These are phyloP conservation scores for Collybia sp. DNA, from an alignment of 768 basidiomycete genomes.

Conservation along the genomic window DNA sequence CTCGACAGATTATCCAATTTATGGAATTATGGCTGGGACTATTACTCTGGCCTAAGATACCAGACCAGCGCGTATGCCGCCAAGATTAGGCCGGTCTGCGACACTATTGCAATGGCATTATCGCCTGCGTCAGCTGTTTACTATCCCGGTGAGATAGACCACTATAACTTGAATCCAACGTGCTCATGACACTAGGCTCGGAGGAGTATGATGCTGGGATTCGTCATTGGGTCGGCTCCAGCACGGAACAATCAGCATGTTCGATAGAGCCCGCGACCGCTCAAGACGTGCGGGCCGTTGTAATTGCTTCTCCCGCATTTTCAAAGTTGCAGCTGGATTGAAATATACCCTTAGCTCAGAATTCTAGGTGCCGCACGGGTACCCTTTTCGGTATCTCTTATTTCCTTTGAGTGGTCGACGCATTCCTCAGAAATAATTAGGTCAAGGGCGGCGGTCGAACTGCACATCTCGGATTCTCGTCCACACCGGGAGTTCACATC, in stretches of 20 bases:
- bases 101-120: neutral
- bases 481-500: conserved; percentile 37
- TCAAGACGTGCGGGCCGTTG: neutral
- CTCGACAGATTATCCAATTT: no score
- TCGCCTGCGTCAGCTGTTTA: neutral
- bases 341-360: neutral
- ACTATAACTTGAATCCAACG: neutral
- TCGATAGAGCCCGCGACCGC: neutral
- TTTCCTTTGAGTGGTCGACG: neutral
- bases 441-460: conserved; percentile 35
- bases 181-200: neutral
- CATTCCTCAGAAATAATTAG: conserved; percentile 11
- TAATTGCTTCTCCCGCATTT: neutral
- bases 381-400: neutral
- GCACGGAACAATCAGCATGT: neutral
- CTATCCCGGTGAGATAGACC: neutral
- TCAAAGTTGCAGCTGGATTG: neutral
- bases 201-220: neutral
- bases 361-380: neutral
- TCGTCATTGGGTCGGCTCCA: neutral
- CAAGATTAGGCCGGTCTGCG: no score
- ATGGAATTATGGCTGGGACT: no score
- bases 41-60: no score
- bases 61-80: no score
- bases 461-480: conserved; percentile 30